These are phyloP conservation scores for Zasmidium angulare DNA, from an alignment of 2,329 filamentous ascomycete species.

Conservation along the genomic window DNA sequence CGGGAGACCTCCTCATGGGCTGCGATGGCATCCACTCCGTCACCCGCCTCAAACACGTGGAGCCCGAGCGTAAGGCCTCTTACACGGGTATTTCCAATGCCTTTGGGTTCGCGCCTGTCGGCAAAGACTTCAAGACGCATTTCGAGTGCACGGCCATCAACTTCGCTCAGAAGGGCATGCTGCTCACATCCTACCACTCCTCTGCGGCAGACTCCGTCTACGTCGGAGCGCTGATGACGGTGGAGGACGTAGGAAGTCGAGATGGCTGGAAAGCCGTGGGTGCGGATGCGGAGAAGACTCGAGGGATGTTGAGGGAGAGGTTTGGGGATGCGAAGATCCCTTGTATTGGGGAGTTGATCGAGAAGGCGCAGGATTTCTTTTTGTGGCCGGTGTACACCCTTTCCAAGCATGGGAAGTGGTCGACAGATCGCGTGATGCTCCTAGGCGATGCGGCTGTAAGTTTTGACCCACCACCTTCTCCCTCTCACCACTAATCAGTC, in stretches of 20 bases:
- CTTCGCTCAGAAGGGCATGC: slow-evolving; percentile 46
- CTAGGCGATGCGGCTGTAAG: slow-evolving; percentile 47
- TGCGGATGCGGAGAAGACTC: slow-evolving; percentile 43
- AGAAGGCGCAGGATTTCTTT: slow-evolving; percentile 44
- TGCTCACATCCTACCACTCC: slow-evolving; percentile 45
- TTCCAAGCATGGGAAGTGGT: slow-evolving; percentile 45
- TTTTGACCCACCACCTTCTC: slow-evolving; percentile 7
- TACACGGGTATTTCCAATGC: slow-evolving; percentile 49
- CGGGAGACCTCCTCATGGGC: slow-evolving; percentile 38
- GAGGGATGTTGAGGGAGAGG: slow-evolving; percentile 41
- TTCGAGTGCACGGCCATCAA: slow-evolving; percentile 48
- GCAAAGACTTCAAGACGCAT: slow-evolving; percentile 37
- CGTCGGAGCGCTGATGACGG: slow-evolving; percentile 47
- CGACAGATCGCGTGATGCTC: slow-evolving; percentile 45
- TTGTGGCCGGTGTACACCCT: slow-evolving; percentile 50
- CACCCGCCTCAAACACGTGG: slow-evolving; percentile 45
- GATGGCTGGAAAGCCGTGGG: slow-evolving; percentile 49
- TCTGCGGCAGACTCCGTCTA: slow-evolving; percentile 40
- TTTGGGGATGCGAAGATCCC: slow-evolving; percentile 42
- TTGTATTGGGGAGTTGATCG: slow-evolving; percentile 40
- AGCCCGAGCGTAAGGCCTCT: slow-evolving; percentile 42
- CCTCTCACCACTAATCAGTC: too few relatives aligned
- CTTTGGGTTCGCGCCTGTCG: slow-evolving; percentile 45
- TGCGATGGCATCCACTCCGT: slow-evolving; percentile 42
- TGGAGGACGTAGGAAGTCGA: slow-evolving; percentile 42